phyloP scores from a whole-genome alignment of 2,329 filamentous ascomycete species.

The Ophiostoma tasmaniense region DNA sequence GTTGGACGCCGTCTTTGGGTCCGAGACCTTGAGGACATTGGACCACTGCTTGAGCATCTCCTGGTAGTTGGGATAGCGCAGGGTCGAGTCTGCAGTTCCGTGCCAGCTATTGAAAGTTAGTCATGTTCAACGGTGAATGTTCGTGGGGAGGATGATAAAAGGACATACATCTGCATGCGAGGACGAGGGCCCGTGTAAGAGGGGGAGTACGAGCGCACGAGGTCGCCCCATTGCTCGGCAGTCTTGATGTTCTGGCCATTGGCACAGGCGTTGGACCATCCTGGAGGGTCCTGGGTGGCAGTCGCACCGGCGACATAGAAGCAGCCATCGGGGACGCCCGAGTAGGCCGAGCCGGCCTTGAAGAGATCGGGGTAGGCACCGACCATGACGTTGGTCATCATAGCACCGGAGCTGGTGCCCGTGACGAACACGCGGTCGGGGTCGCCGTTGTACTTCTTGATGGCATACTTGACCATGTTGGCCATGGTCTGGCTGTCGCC shows the following conservation, averaged over 20 bases:
- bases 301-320: slow-evolving; percentile 36
- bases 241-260: background rate
- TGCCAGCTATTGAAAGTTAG: slow-evolving; percentile 23
- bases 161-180: background rate
- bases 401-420: slow-evolving; percentile 40
- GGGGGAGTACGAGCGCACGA: background rate
- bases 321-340: slow-evolving; percentile 48
- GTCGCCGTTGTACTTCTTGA: slow-evolving; percentile 10
- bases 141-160: background rate
- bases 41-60: slow-evolving; percentile 40
- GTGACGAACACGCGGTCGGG: slow-evolving; percentile 39
- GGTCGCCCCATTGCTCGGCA: background rate
- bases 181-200: background rate
- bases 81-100: slow-evolving; percentile 31
- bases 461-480: slow-evolving; percentile 45
- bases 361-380: slow-evolving; percentile 49
- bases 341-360: slow-evolving; percentile 41
- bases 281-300: slow-evolving; percentile 30
- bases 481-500: slow-evolving; percentile 43
- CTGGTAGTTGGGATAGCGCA: slow-evolving; percentile 31
- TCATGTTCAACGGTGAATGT: background rate
- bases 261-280: slow-evolving; percentile 37
- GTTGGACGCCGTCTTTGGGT: slow-evolving; percentile 26
- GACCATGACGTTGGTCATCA: slow-evolving; percentile 48
- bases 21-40: slow-evolving; percentile 34